Evolutionary conservation across 306 rosid genomes (phyloP), one percentile per base, ranked within the genome.

Genomic region (Cicer pinnatifidum): DNA sequence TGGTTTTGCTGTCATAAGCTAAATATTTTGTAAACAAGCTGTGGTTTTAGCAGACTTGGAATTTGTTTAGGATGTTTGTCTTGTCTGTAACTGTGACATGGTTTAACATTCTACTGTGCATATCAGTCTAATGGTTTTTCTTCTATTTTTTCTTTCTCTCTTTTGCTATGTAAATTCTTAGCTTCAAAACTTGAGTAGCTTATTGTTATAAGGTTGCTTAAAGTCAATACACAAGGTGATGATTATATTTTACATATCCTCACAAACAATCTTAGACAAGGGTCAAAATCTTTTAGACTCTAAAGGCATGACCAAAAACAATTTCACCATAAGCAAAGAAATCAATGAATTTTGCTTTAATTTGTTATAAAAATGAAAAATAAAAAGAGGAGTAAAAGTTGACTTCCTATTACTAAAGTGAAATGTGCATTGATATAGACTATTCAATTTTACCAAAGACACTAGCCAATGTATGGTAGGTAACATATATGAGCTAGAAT

Each of bases 21-120:
- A 81, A 78, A 48, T 69, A 72, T 64, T 45, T 70, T 16, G 76
- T 60, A 40, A 11, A 76, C 83, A 82, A 72, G 78, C 73, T 75
- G 53, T 67, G 46, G 62, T 69, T 77, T 78, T 51, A 40, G 19
- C 51, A 78, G 65, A 46, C 39, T 67, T 80, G 69, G 53, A 71
- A 68, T 62, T 75, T 68, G 2, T 66, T 53, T 48, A 62, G 65
- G 62, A 64, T 82, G 19, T 17, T 19, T 78, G 84, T 67, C 43
- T 48, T 78, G 77, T 46, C 9, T 47, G 58, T 63, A 58, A 67
- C 10, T 68, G 33, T 62, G 46, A 33, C 41, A 58, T 75, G 65
- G 46, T 58, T 45, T 56, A 8, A 72, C 69, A 72, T 73, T 78
- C 66, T 75, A 57, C 37, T 38, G 50, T 69, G 51, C 67, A 50